Conservation (phyloP, 148 eudicot species). For the Agrostemma githago region DNA sequence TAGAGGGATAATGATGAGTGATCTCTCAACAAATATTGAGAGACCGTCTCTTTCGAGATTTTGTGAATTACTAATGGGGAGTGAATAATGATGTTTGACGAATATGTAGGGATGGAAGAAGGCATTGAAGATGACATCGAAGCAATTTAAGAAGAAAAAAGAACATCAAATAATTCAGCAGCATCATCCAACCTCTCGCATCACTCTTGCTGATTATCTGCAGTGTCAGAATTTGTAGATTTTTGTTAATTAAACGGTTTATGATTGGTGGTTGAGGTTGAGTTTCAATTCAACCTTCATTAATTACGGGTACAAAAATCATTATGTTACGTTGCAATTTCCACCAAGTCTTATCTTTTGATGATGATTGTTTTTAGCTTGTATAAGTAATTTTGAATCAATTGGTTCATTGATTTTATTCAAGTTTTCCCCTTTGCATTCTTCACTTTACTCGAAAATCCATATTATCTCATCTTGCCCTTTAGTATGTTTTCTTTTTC, state of each 20-base stretch:
- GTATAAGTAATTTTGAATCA: background rate
- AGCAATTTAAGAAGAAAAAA: conserved; percentile 37
- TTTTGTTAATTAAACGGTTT: background rate
- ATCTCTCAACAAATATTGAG: too few relatives aligned
- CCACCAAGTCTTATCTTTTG: too few relatives aligned
- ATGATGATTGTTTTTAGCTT: background rate
- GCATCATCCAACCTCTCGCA: conserved; percentile 22
- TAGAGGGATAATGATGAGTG: too few relatives aligned
- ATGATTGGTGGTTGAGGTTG: background rate
- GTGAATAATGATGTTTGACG: background rate
- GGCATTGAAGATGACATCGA: conserved; percentile 34
- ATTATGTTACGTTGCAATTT: too few relatives aligned
- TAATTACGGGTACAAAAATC: too few relatives aligned
- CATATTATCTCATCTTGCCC: too few relatives aligned
- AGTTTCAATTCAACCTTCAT: background rate
- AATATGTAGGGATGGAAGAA: conserved; percentile 41
- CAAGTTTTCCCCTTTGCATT: background rate
- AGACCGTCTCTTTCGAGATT: too few relatives aligned
- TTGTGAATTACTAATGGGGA: too few relatives aligned
- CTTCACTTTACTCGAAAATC: background rate
- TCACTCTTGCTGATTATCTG: conserved; percentile 30
- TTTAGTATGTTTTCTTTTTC: too few relatives aligned
- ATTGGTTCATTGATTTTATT: background rate
- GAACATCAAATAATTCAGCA: conserved; percentile 23
- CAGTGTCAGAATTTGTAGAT: conserved; percentile 19